Base-by-base conservation (phyloP, 352 stramenopile species). In the Phytopythium mirpurense region DNA sequence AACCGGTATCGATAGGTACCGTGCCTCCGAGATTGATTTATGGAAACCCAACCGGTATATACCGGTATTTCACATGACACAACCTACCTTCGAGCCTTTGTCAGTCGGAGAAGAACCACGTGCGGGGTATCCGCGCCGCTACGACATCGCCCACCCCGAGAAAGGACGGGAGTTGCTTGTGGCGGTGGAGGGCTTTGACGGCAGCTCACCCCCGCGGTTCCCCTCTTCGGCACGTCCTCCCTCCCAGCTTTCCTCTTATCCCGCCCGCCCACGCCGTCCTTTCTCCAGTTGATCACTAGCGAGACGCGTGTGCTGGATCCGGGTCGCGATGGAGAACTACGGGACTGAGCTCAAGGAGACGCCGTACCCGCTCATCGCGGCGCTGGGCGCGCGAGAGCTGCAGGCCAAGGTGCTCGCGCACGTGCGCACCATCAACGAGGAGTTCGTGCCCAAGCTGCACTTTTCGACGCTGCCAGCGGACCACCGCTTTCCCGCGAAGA, bases 311-410 rank as follows among this genome's bases (percentile, higher is more conserved):
- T 5, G 29, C 5, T 10, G 29, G 29, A 32, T 5, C 21, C 10
- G 12, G 29, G 27, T 8, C 43, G 58, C 40, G n/a, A 95, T 95
- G 85, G 85, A 95, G 77, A 84, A 65, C 59, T 93, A 89, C 68
- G 72, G 74, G 31, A 57, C 66, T 7, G 85, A 95, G 75, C 72
- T 93, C 56, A 90, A 89, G 65, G 83, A 95, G 74, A 90, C 77
- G 62, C 85, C 85, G 67, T 87, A 88, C 63, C 85, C 85, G 66
- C 70, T 95, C 40, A 81, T 95, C 34, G 83, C 81, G 56, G 77
- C 76, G 57, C 67, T 95, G 19, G 83, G 85, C n/a, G 60, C 74
- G 46, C 78, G 70, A 18, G 81, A 93, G 52, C 63, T 93, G 51
- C 83, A 93, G 62, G 40, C 59, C n/a, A 86, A 86, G 60, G 71